Evolutionary conservation across 305 asterid genomes (phyloP).

Genomic region (Fraxinus sp.): DNA sequence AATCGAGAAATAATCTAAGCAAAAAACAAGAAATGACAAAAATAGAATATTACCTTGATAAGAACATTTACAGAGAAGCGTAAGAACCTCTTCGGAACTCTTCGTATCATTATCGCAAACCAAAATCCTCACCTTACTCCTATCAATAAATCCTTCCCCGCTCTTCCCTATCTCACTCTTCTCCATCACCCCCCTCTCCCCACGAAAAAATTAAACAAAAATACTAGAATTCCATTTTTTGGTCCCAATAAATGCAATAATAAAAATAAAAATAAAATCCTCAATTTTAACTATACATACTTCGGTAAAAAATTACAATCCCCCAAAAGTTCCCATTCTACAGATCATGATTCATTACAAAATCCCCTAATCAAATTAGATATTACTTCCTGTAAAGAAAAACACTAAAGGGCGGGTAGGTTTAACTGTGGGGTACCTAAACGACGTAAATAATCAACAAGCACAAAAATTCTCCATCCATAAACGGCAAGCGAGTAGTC

Average conservation of each 20-base stretch:
- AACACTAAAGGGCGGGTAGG: not conserved
- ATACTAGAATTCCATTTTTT: not conserved
- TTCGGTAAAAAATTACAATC: not conserved
- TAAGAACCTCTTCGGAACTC: slow-evolving; percentile 72
- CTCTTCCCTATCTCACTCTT: slow-evolving; percentile 51
- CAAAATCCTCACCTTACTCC: slow-evolving; percentile 93
- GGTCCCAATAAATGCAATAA: not conserved
- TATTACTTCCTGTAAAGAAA: not conserved
- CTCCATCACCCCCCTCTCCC: slow-evolving; percentile 43
- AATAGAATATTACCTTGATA: slow-evolving; percentile 70
- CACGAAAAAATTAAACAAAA: not conserved
- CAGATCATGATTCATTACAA: not conserved
- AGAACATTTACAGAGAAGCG: slow-evolving; percentile 87
- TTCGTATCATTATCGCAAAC: slow-evolving; percentile 85
- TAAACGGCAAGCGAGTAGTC: not conserved
- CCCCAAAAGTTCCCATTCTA: not conserved
- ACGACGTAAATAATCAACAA: not conserved
- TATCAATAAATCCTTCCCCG: slow-evolving; percentile 89
- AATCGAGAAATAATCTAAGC: not conserved
- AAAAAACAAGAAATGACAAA: slow-evolving; percentile 5
- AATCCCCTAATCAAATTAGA: not conserved
- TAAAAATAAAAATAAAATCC: not conserved
- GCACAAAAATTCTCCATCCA: not conserved
- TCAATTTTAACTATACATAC: not conserved
- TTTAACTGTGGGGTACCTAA: not conserved